Evolutionary conservation across 345 rosid species (phyloP).

Genomic region (Sonneratia alba): DNA sequence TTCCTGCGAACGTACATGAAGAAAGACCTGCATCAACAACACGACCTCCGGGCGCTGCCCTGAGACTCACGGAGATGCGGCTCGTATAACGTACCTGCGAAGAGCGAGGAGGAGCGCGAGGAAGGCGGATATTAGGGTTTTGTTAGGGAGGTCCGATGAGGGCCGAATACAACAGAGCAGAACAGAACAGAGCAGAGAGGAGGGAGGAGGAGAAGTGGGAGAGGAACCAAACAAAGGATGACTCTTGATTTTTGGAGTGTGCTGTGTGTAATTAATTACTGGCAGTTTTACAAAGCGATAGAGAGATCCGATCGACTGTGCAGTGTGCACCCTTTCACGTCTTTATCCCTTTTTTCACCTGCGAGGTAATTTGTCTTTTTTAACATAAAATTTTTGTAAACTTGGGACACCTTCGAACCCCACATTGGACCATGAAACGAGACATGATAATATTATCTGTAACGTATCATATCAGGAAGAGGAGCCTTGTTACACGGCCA

Average conservation of each 20-base stretch:
- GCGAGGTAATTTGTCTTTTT: no score
- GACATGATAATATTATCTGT: no score
- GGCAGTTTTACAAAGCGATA: neutral
- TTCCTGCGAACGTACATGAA: neutral
- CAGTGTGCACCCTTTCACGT: neutral
- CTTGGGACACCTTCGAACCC: no score
- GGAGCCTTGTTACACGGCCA: no score
- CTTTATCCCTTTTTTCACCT: neutral
- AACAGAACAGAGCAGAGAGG: neutral
- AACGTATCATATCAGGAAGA: no score
- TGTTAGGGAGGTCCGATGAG: constrained; percentile 41
- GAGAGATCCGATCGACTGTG: neutral
- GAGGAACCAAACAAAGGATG: constrained; percentile 5
- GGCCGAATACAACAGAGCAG: constrained; percentile 3
- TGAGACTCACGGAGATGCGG: neutral
- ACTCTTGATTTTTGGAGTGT: neutral
- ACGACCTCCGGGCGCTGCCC: neutral
- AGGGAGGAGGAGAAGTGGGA: neutral
- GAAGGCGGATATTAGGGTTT: constrained; percentile 53
- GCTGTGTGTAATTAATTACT: neutral
- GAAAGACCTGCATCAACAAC: neutral
- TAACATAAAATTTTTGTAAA: no score
- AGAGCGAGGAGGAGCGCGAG: constrained; percentile 15
- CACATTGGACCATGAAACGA: no score
- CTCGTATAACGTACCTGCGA: neutral